Conservation (phyloP, 495 filamentous ascomycete genomes). For the Aspergillus mulundensis region DNA sequence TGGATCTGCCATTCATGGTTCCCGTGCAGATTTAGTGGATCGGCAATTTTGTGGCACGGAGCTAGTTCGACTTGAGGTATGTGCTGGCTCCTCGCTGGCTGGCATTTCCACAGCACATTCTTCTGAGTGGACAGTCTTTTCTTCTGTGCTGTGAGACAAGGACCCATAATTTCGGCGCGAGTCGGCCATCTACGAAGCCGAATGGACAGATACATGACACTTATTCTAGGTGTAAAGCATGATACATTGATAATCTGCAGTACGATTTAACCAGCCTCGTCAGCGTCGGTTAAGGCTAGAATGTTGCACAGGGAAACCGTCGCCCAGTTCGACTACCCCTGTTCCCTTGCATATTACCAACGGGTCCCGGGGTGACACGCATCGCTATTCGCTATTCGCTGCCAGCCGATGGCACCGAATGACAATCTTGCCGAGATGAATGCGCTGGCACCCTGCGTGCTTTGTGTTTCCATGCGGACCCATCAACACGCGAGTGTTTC, state of each 20-base stretch:
- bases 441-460: constrained; percentile 7
- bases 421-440: constrained; percentile 5
- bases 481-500: neutral
- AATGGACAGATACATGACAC: neutral
- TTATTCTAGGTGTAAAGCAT: neutral
- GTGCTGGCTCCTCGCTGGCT: constrained; percentile 9
- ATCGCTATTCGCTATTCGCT: constrained; percentile 5
- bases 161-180: neutral
- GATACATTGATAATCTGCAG: neutral
- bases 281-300: neutral
- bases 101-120: constrained; percentile 22
- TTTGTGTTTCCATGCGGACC: neutral
- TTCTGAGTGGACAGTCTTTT: constrained; percentile 14
- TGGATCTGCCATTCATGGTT: neutral
- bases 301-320: constrained; percentile 9
- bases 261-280: neutral
- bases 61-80: constrained; percentile 8
- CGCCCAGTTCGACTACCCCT: constrained; percentile 2
- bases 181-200: neutral
- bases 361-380: neutral
- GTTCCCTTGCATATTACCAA: constrained; percentile 4
- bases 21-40: constrained; percentile 14
- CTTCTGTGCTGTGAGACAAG: constrained; percentile 4
- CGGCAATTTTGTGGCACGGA: constrained; percentile 18
- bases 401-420: constrained; percentile 9